Conservation (phyloP, 2,329 filamentous ascomycete genomes). For the Fusarium sp. region DNA sequence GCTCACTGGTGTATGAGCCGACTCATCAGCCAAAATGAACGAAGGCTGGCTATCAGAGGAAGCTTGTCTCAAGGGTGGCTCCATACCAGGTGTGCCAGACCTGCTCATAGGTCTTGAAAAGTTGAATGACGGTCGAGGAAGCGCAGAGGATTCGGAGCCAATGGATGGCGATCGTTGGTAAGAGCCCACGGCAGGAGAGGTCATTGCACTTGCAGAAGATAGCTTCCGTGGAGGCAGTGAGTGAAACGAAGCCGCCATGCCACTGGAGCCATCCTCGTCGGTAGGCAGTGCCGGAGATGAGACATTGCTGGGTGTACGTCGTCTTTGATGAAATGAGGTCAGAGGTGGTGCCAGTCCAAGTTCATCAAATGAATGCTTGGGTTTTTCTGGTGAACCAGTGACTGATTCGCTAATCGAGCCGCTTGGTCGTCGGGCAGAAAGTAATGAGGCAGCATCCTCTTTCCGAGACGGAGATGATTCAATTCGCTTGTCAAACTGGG, state of each 20-base stretch:
- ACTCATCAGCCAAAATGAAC: slow-evolving; percentile 72
- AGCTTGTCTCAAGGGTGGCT: slow-evolving; percentile 70
- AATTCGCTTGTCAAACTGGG: slow-evolving; percentile 44
- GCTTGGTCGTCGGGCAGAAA: slow-evolving; percentile 50
- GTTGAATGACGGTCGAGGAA: slow-evolving; percentile 85
- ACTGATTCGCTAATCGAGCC: slow-evolving; percentile 45
- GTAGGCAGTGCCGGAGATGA: slow-evolving; percentile 73
- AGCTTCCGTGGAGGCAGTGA: slow-evolving; percentile 81
- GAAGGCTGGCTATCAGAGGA: slow-evolving; percentile 76
- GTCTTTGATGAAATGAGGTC: slow-evolving; percentile 59
- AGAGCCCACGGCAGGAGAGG: slow-evolving; percentile 70
- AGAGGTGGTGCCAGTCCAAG: slow-evolving; percentile 63
- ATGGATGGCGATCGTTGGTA: slow-evolving; percentile 85
- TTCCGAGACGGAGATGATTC: slow-evolving; percentile 49
- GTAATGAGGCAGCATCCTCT: slow-evolving; percentile 50
- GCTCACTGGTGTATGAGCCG: slow-evolving; percentile 76
- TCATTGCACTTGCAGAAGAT: slow-evolving; percentile 72
- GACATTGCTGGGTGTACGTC: slow-evolving; percentile 67
- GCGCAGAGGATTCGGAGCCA: slow-evolving; percentile 80
- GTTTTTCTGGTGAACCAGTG: slow-evolving; percentile 59
- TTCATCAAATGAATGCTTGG: slow-evolving; percentile 62
- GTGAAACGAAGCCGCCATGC: slow-evolving; percentile 64
- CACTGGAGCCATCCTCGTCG: slow-evolving; percentile 74
- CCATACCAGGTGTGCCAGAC: slow-evolving; percentile 69
- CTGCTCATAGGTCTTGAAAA: slow-evolving; percentile 92